Percentiles rank a stretch among this genome's conserved stretches.
Evolutionary conservation across 106 monocot species (phyloP).

Genomic region (Apostasia shenzhenica): DNA sequence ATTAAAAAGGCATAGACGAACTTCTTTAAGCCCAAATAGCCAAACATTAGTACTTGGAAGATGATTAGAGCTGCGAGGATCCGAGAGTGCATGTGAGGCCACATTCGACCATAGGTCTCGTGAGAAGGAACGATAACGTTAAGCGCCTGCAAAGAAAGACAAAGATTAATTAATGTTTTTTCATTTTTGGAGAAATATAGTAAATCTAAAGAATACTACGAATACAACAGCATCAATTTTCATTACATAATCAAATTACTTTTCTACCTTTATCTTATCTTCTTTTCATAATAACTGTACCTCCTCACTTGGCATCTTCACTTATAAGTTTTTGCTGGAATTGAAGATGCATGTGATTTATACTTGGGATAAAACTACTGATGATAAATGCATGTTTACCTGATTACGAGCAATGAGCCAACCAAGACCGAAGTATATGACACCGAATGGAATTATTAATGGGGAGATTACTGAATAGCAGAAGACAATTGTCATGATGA

Average conservation of each 20-base stretch:
- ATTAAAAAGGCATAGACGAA: slow-evolving; percentile 57
- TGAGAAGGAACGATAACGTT: slow-evolving; percentile 78
- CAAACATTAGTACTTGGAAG: slow-evolving; percentile 87
- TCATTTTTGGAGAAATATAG: neutral
- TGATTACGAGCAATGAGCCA: slow-evolving; percentile 83
- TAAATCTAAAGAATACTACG: neutral
- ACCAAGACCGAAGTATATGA: slow-evolving; percentile 77
- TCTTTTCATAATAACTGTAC: neutral
- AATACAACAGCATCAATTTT: neutral
- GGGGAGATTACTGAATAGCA: slow-evolving; percentile 98
- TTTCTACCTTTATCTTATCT: neutral
- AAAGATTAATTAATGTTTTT: neutral
- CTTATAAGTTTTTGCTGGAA: no score
- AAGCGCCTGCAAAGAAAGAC: slow-evolving; percentile 43
- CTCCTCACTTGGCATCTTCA: no score
- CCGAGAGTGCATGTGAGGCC: slow-evolving; percentile 93
- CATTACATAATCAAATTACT: neutral
- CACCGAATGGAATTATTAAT: slow-evolving; percentile 85
- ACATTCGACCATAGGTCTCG: slow-evolving; percentile 93
- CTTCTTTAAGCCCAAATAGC: slow-evolving; percentile 66
- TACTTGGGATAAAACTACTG: neutral
- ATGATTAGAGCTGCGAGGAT: slow-evolving; percentile 70
- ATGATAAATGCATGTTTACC: slow-evolving; percentile 22
- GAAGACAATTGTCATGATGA: slow-evolving; percentile 74
- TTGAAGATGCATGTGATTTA: neutral